Base-by-base conservation (phyloP, 495 filamentous ascomycete genomes). In the Aspergillus taichungensis region DNA sequence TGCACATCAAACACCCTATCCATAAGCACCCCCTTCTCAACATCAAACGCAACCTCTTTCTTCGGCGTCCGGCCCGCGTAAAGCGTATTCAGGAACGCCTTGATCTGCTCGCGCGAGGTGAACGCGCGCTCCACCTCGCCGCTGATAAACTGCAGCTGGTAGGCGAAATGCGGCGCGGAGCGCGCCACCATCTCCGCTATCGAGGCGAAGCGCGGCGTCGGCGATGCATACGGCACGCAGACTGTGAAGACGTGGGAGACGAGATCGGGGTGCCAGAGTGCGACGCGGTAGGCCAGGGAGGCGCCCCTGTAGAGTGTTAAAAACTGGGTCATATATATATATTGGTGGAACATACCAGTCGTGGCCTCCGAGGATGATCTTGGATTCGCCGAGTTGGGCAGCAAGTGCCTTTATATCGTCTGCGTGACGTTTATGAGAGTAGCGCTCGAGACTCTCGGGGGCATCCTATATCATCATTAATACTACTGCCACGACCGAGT, bases 311-410 rank as follows among this genome's bases (percentile, higher is more conserved):
- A 34, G 10, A 3, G 5, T 27, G 14, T 31, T 8, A 7, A 33
- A 33, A 1, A 5, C 13, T 41, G 3, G 28, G 29, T 6, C n/a
- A 13, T 29, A 29, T 35, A 3, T n/a, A 24, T 32, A 13, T 6
- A 8, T 30, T 34, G 18, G 14, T n/a, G 28, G 13, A 48, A 5
- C 72, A 55, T 81, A 87, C 90, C 89, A 95, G 62, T 95, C 88
- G 59, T 95, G 88, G 6, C 87, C 88, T 10, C 85, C 84, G 9
- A 94, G 71, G 27, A 94, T 80, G 49, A 87, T 79, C 7, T 61
- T 68, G 8, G 64, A 58, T 32, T 73, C 72, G 13, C 77, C 70
- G 13, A 91, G 64, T 13, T 80, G 73, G 4, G 59, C 54, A 5
- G 82, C 76, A 6, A 88, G 69, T 46, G 74, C 78, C 13, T 74